These are phyloP conservation scores for Dalbergia oliveri DNA, from an alignment of 306 rosid genomes.

Conservation along the genomic window DNA sequence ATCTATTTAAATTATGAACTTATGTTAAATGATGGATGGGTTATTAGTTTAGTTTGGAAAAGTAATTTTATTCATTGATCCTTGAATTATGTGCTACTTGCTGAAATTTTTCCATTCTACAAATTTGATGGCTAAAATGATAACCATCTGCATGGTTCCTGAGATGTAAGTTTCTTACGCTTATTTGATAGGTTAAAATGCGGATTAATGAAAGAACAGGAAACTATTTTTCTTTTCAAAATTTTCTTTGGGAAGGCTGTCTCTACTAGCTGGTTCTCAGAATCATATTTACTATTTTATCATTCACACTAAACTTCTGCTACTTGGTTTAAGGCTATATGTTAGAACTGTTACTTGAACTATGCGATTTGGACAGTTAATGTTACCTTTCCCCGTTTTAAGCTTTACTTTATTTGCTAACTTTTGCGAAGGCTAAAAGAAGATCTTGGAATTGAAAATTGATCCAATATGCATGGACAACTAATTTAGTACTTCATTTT, in stretches of 20 bases:
- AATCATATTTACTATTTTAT: slow-evolving; percentile 16
- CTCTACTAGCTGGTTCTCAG: slow-evolving; percentile 25
- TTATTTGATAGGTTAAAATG: slow-evolving; percentile 14
- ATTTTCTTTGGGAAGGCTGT: slow-evolving; percentile 24
- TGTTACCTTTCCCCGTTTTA: slow-evolving; percentile 22
- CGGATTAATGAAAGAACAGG: slow-evolving; percentile 9
- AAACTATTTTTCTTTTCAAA: slow-evolving; percentile 24
- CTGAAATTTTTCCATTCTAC: slow-evolving; percentile 31
- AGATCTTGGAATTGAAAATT: slow-evolving; percentile 36
- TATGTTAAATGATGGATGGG: slow-evolving; percentile 15
- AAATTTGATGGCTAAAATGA: slow-evolving; percentile 33
- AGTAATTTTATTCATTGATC: background rate
- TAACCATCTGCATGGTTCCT: slow-evolving; percentile 17
- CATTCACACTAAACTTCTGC: background rate
- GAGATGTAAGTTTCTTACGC: slow-evolving; percentile 8
- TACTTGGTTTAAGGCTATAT: slow-evolving; percentile 14
- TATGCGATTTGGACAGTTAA: slow-evolving; percentile 9
- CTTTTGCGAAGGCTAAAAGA: slow-evolving; percentile 31
- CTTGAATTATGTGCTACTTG: slow-evolving; percentile 27
- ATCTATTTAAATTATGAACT: slow-evolving; percentile 21
- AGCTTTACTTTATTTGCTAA: slow-evolving; percentile 35
- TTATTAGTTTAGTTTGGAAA: slow-evolving; percentile 28
- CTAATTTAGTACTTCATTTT: slow-evolving; percentile 32
- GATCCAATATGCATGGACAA: slow-evolving; percentile 15
- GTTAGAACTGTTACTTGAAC: slow-evolving; percentile 31